These are phyloP conservation scores for Epithemia pelagica DNA, from an alignment of 108 stramenopile genomes.

Conservation along the genomic window DNA sequence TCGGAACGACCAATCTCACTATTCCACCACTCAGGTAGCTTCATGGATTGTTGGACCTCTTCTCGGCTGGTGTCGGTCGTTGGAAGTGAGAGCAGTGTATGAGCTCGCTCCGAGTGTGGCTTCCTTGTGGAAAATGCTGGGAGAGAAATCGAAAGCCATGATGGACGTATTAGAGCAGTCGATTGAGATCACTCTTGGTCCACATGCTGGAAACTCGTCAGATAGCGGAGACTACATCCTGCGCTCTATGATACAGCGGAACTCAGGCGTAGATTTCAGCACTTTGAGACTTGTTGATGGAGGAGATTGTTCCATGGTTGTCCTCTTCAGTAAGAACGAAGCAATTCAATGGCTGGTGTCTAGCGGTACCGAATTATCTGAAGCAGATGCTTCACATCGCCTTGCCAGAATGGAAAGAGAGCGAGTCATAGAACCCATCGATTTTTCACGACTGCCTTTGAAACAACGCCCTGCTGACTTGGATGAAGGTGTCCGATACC, in stretches of 20 bases:
- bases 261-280: conserved; percentile 77
- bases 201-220: conserved; percentile 13
- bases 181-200: conserved; percentile 3
- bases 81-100: conserved; percentile 50
- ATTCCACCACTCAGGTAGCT: not conserved
- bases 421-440: conserved; percentile 71
- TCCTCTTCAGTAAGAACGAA: conserved; percentile 68
- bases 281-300: conserved; percentile 76
- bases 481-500: conserved; percentile 51
- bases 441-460: conserved; percentile 18
- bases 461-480: conserved; percentile 20
- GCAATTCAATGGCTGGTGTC: conserved; percentile 61
- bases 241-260: conserved; percentile 65
- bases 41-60: conserved; percentile 32
- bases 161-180: not conserved
- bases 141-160: not conserved
- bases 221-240: conserved; percentile 62
- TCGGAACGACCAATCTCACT: not conserved
- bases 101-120: conserved; percentile 38
- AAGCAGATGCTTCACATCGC: conserved; percentile 46
- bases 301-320: conserved; percentile 75
- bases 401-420: conserved; percentile 56
- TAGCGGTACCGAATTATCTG: conserved; percentile 40
- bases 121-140: conserved; percentile 13
- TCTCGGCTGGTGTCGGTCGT: conserved; percentile 59